Evolutionary conservation across 768 basidiomycete species (phyloP).

Genomic region (Leccinellum luteum): DNA sequence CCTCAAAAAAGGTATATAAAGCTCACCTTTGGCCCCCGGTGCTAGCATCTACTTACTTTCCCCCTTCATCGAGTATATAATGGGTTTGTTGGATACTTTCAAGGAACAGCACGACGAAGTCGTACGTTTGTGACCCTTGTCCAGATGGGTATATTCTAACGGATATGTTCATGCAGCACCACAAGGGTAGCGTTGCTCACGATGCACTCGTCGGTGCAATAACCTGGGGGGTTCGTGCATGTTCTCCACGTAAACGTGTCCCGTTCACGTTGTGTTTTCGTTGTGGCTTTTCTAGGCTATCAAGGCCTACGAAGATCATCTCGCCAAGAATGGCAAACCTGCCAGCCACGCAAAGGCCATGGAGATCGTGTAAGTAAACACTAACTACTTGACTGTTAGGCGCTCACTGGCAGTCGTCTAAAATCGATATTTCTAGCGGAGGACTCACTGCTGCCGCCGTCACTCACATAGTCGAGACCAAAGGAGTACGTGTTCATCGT

Average conservation of each 20-base stretch:
- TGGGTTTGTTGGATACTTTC: conserved; percentile 11
- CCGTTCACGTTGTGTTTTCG: background rate
- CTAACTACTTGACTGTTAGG: background rate
- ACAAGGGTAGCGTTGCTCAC: conserved; percentile 15
- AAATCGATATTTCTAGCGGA: conserved; percentile 8
- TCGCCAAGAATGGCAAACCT: conserved; percentile 15
- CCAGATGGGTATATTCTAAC: background rate
- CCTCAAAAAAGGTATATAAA: background rate
- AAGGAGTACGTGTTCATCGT: conserved; percentile 12
- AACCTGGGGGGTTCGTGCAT: conserved; percentile 16
- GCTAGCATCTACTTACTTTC: background rate
- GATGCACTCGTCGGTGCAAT: conserved; percentile 18
- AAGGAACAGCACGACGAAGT: background rate
- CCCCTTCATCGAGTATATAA: conserved; percentile 2
- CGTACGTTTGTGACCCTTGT: conserved; percentile 2
- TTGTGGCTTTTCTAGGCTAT: conserved; percentile 6
- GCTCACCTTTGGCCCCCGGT: background rate
- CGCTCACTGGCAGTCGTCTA: background rate
- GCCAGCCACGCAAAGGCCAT: conserved; percentile 22
- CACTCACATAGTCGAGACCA: conserved; percentile 15
- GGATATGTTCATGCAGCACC: conserved; percentile 2
- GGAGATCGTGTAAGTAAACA: conserved; percentile 13
- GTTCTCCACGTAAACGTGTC: background rate
- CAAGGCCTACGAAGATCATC: conserved; percentile 20
- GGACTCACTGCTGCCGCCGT: conserved; percentile 4